Base-by-base conservation (phyloP, 164 flowering plant species). In the Magnolia officinalis region DNA sequence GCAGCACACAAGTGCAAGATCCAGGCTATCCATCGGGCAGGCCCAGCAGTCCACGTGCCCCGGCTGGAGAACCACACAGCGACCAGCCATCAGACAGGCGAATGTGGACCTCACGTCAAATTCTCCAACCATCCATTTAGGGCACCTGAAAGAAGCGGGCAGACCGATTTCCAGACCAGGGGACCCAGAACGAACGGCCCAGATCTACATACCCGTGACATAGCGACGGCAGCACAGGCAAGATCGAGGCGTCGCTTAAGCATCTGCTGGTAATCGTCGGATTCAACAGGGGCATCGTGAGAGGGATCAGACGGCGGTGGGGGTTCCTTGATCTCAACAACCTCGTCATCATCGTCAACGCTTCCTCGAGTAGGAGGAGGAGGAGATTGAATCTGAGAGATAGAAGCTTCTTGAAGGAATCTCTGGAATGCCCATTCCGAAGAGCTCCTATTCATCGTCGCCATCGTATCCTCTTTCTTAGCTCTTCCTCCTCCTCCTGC, bases 381-480 rank as follows among this genome's bases (percentile, higher is more conserved):
- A 50, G 79, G 20, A 52, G 49, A 49, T 69, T 51, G 64, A 64
- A 71, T 24, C 3, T 37, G 14, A 63, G 76, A n/a, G 52, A 81
- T 59, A 2, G 83, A 70, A 8, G 85, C 86, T 72, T 90, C 93
- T 72, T 88, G 91, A 7, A 94, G 84, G 66, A 90, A 91, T 9
- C 87, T 82, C 83, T 96, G 92, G 58, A 96, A 92, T 0, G 94
- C 90, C 98, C 97, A 96, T 71, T 96, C 98, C 2, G 99, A 96
- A 4, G 86, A 80, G 83, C 93, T 94, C 23, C 98, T 85, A 74
- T 90, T 90, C 96, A 96, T 90, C 69, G 8, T 79, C n/a, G 23
- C 16, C 16, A 16, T 80, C 18, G 59, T 79, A 19, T 24, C 77
- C 0, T 71, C 63, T 13, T 67, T 45, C 24, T 23, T 70, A 55